Base-by-base conservation (phyloP, 495 filamentous ascomycete species). In the Penicillium soppii region DNA sequence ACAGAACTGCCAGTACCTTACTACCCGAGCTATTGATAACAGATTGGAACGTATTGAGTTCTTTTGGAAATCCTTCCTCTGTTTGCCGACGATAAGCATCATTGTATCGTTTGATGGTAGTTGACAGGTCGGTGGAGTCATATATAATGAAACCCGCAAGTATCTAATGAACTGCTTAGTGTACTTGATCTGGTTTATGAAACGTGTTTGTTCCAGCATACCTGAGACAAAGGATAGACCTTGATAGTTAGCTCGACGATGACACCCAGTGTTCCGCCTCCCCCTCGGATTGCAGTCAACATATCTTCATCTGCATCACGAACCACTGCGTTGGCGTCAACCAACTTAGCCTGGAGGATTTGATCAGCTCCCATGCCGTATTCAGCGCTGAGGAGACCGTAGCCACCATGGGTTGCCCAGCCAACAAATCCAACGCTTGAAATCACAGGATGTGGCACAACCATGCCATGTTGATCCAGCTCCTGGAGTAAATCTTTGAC, bases 361-460 rank as follows among this genome's bases (percentile, higher is more conserved):
- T 75, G 66, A 43, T 75, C 72, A 2, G 62, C 58, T 7, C 69
- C 69, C 7, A 77, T 43, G 1, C 72, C 74, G 20, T 58, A 67
- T 10, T 60, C 42, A 0, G 60, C 21, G 13, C 58, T 59, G 17
- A 72, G 58, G 10, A 66, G 48, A 10, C 72, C 70, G 38, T 77
- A 74, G 2, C 74, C 72, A 0, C 72, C 67, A 22, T 67, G 57
- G 9, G 53, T 66, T 7, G 64, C 58, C 71, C 74, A 77, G 1
- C 67, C 70, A 30, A 67, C 56, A 41, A 63, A 69, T 1, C 69
- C 74, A 0, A 73, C 63, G 6, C 45, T 50, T 1, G 57, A 48
- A 7, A 54, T 56, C 2, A 56, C 30, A 9, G 39, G 43, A 21
- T 49, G 48, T 7, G 57, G 51, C 0, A 37, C 41, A 12, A 26